These are phyloP conservation scores for Clavispora carvajalis DNA, from an alignment of 805 yeast species.

Conservation along the genomic window DNA sequence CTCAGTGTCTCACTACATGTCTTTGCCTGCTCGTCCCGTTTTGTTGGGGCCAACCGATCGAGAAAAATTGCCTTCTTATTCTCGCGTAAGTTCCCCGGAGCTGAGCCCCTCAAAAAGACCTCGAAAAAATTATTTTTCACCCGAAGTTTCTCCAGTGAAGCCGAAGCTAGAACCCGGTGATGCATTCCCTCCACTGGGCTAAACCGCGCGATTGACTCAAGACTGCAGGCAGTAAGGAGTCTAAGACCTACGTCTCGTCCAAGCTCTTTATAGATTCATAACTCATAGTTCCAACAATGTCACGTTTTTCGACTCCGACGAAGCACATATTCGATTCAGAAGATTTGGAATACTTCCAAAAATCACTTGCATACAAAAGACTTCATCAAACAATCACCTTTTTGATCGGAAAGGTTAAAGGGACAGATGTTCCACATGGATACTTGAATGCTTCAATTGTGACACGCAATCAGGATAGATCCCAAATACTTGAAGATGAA, in stretches of 20 bases:
- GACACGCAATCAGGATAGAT: constrained; percentile 7
- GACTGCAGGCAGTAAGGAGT: not conserved
- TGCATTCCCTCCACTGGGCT: not conserved
- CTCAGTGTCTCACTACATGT: not conserved
- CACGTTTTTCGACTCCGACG: constrained; percentile 1
- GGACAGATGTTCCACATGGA: constrained; percentile 30
- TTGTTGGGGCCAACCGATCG: not conserved
- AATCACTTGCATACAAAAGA: constrained; percentile 10
- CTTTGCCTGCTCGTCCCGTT: constrained; percentile 6
- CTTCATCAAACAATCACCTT: constrained; percentile 10
- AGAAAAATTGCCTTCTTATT: constrained; percentile 1
- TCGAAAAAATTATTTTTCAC: constrained; percentile 6
- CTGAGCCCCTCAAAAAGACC: constrained; percentile 14
- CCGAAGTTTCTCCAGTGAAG: constrained; percentile 12
- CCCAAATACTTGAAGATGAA: not conserved
- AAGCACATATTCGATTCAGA: constrained; percentile 7
- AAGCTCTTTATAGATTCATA: not conserved
- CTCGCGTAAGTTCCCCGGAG: constrained; percentile 6
- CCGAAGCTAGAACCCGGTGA: constrained; percentile 1
- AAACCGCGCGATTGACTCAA: not conserved
- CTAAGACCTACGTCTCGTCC: not conserved
- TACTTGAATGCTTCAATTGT: constrained; percentile 24
- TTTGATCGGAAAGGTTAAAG: constrained; percentile 25
- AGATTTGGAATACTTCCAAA: constrained; percentile 9
- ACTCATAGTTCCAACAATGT: not conserved